Evolutionary conservation across 306 rosid genomes (phyloP).

Genomic region (Prunus armeniaca): DNA sequence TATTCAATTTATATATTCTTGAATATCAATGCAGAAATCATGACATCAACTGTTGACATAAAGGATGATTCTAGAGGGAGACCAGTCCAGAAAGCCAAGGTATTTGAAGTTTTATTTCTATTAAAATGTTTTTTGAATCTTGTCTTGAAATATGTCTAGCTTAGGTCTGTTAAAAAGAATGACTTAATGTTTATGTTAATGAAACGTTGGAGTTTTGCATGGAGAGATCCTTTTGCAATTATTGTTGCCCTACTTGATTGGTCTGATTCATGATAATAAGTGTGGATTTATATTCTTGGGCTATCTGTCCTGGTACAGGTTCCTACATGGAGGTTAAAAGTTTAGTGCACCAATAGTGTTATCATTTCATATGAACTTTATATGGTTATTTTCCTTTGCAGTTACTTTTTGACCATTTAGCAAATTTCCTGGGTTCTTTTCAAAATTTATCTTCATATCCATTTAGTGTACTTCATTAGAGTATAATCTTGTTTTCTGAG

Average conservation of each 20-base stretch:
- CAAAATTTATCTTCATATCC: not conserved
- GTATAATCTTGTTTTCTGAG: not conserved
- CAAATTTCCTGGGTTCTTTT: not conserved
- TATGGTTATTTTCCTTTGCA: not conserved
- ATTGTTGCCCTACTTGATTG: not conserved
- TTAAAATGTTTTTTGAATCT: not conserved
- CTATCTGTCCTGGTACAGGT: not conserved
- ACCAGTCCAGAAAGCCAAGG: slow-evolving; percentile 31
- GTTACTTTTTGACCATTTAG: not conserved
- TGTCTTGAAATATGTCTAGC: not conserved
- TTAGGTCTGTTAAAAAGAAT: not conserved
- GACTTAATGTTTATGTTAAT: not conserved
- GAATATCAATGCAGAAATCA: slow-evolving; percentile 28
- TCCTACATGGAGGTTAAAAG: not conserved
- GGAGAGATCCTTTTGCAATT: not conserved
- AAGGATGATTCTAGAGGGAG: slow-evolving; percentile 50
- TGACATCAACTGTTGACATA: slow-evolving; percentile 50
- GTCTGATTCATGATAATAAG: not conserved
- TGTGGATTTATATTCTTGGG: not conserved
- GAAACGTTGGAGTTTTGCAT: not conserved
- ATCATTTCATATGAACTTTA: not conserved
- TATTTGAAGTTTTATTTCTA: not conserved
- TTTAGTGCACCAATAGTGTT: not conserved
- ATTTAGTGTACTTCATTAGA: not conserved
- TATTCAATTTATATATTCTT: not conserved